Evolutionary conservation across 2,329 filamentous ascomycete species (phyloP), one percentile per base, ranked within the genome.

Genomic region (Talaromyces sp.): DNA sequence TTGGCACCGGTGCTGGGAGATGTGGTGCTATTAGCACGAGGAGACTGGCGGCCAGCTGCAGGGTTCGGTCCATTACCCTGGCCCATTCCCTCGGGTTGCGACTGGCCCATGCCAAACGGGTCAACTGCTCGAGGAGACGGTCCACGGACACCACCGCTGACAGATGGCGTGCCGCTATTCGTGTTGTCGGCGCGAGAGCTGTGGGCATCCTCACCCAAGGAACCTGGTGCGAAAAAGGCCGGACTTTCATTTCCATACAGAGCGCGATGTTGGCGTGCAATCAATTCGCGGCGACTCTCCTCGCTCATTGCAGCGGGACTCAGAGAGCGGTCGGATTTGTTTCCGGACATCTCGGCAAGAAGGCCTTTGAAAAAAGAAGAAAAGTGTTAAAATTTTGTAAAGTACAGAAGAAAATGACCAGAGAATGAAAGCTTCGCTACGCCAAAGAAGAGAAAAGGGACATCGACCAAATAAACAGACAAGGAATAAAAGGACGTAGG

Each of bases 211-310:
- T 93, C 90, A 59, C 88, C 83, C 73, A 90, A 89, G 69, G 83
- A 84, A 68, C 83, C 84, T 70, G 86, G 87, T 70, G 89, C 88
- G 74, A 89, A 87, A 76, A 92, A 90, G 61, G 85, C 80, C 43
- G 85, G 83, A 69, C 75, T 91, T 65, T 85, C 84, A 73, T 87
- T 92, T 76, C 93, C 92, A 79, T 98, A 99, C 70, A 99, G 82
- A 69, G 94, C 93, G 79, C 90, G 93, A 80, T 96, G 93, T 82
- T 98, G 95, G 75, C 94, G 93, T 72, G 93, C 91, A 79, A 98
- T 96, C 78, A 98, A 85, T 73, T 98, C 94, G 73, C 94, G 92
- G 73, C 94, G 94, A 75, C 97, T 93, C 73, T 97, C 93, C 82
- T 98, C 95, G 76, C 90, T 96, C 90, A 97, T 91, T 72, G 89